Evolutionary conservation across 2,329 filamentous ascomycete species (phyloP).

Genomic region (Trichoderma polysporum): DNA sequence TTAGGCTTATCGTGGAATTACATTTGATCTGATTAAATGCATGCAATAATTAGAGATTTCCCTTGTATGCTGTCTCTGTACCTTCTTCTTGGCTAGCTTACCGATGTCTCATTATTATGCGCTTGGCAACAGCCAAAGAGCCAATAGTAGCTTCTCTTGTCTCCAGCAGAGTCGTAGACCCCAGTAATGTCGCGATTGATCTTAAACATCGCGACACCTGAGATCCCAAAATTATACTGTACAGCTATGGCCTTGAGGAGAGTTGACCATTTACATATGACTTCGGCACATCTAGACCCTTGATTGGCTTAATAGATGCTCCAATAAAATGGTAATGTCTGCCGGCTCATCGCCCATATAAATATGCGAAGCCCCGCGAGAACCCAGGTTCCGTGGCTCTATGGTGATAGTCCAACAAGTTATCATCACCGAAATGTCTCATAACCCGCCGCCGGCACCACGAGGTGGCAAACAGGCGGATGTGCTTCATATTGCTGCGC

Average conservation of each 20-base stretch:
- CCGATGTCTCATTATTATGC: neutral
- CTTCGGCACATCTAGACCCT: neutral
- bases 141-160: neutral
- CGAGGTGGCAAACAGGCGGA: neutral
- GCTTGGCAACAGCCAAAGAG: neutral
- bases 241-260: neutral
- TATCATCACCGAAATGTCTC: constrained; percentile 4
- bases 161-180: neutral
- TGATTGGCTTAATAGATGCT: neutral
- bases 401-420: neutral
- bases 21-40: neutral
- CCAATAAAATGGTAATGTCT: neutral
- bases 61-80: neutral
- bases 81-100: neutral
- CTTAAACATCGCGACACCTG: constrained; percentile 15
- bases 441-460: neutral
- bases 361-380: neutral
- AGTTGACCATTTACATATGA: neutral
- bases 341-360: constrained; percentile 1
- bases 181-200: constrained; percentile 17
- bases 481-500: neutral
- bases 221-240: neutral
- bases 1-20: neutral
- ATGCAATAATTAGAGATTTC: neutral
- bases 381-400: neutral